Percentiles rank a stretch among this genome's conserved stretches.
phyloP scores from a whole-genome alignment of 2,329 filamentous ascomycete genomes.

The Teratosphaeria epicoccoides region DNA sequence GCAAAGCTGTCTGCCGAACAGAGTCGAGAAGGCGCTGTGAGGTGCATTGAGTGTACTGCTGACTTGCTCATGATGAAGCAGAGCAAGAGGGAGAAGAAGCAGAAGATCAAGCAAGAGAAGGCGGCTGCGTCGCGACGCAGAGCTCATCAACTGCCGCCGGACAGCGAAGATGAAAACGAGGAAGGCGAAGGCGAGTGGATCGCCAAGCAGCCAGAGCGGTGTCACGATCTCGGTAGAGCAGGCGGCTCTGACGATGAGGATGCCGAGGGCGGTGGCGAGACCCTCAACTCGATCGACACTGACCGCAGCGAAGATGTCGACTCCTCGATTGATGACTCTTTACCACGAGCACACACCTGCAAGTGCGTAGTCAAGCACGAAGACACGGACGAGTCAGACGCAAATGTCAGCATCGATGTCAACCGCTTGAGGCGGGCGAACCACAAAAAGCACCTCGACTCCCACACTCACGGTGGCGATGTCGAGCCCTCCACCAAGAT shows the following conservation, averaged over 20 bases:
- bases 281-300: conserved; percentile 62
- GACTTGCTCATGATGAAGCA: conserved; percentile 49
- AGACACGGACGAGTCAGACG: conserved; percentile 15
- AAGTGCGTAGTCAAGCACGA: conserved; percentile 39
- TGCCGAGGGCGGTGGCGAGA: conserved; percentile 76
- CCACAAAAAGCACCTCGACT: conserved; percentile 10
- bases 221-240: conserved; percentile 46
- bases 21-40: conserved; percentile 40
- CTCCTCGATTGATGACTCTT: conserved; percentile 37
- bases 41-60: conserved; percentile 64
- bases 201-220: conserved; percentile 56
- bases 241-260: conserved; percentile 83
- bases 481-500: conserved; percentile 79
- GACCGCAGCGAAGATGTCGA: conserved; percentile 46
- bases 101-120: conserved; percentile 17
- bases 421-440: conserved; percentile 23
- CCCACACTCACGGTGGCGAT: conserved; percentile 28
- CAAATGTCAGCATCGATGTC: conserved; percentile 29
- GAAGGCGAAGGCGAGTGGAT: conserved; percentile 60
- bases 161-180: conserved; percentile 55
- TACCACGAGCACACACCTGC: conserved; percentile 15
- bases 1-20: conserved; percentile 52
- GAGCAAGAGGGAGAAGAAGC: conserved; percentile 21
- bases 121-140: conserved; percentile 31
- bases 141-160: conserved; percentile 48